phyloP scores from a whole-genome alignment of 73 alveolate genomes.

The Tetrahymena borealis region DNA sequence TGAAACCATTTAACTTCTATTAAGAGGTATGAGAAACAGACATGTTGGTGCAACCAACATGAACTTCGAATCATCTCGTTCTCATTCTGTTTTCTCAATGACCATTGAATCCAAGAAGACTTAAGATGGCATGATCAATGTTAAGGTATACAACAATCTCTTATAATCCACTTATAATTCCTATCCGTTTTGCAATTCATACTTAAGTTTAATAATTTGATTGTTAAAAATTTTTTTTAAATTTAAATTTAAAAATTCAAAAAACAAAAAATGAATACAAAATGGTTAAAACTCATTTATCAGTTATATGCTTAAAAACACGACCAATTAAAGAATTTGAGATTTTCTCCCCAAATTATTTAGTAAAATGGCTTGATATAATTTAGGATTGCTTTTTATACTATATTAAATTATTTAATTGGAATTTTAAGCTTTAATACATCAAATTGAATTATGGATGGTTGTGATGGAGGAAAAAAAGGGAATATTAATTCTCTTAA shows the following conservation, averaged over 20 bases:
- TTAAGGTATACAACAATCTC: conserved; percentile 24
- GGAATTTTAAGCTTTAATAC: too few species aligned
- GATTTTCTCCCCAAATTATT: too few species aligned
- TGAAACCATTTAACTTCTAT: conserved; percentile 62
- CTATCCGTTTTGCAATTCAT: neutral
- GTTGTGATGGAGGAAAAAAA: too few species aligned
- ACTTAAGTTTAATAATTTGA: neutral
- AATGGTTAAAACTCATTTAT: too few species aligned
- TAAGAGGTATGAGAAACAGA: conserved; percentile 65
- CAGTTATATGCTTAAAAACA: too few species aligned
- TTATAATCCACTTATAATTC: too few species aligned
- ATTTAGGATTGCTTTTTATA: too few species aligned
- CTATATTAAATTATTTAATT: too few species aligned
- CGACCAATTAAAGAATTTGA: too few species aligned
- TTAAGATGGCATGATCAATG: conserved; percentile 22
- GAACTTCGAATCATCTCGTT: conserved; percentile 86
- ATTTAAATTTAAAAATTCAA: neutral
- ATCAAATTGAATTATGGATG: too few species aligned
- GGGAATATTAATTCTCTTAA: too few species aligned
- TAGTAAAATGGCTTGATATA: too few species aligned
- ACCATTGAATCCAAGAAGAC: conserved; percentile 39
- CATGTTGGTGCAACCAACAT: conserved; percentile 77
- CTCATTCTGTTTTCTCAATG: conserved; percentile 82
- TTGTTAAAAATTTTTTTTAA: neutral
- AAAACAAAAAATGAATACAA: neutral